phyloP scores from a whole-genome alignment of 2,329 filamentous ascomycete genomes.

The Pseudogymnoascus sp. region DNA sequence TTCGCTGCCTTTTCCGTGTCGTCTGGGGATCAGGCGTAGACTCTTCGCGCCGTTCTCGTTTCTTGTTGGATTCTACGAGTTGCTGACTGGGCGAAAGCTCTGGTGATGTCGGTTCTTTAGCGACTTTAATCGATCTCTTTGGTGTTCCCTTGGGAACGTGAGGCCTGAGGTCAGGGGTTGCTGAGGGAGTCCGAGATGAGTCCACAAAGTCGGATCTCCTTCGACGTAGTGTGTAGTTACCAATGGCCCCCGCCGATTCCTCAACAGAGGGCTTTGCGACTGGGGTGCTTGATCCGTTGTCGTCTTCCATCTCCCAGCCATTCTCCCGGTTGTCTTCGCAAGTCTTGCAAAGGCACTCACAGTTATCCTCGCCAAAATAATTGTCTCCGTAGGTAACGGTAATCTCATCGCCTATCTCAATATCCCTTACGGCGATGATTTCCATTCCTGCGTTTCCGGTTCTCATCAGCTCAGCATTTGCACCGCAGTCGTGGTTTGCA shows the following conservation, averaged over 20 bases:
- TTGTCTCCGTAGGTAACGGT: slow-evolving; percentile 93
- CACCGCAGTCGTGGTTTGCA: slow-evolving; percentile 92
- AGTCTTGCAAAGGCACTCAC: slow-evolving; percentile 84
- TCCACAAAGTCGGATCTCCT: slow-evolving; percentile 40
- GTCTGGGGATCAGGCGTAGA: slow-evolving; percentile 11
- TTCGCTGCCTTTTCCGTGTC: not conserved
- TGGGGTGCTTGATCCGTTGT: slow-evolving; percentile 23
- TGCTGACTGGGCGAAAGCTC: slow-evolving; percentile 21
- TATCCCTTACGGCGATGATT: slow-evolving; percentile 75
- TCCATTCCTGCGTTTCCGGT: slow-evolving; percentile 81
- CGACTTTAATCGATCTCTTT: slow-evolving; percentile 21
- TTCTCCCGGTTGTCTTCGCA: slow-evolving; percentile 72
- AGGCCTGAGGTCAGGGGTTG: slow-evolving; percentile 41
- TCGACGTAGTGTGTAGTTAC: slow-evolving; percentile 49
- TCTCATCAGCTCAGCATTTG: slow-evolving; percentile 82
- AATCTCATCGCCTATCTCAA: slow-evolving; percentile 84
- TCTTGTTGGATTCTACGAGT: slow-evolving; percentile 16
- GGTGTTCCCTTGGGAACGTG: slow-evolving; percentile 24
- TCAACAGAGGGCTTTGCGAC: slow-evolving; percentile 27
- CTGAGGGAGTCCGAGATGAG: slow-evolving; percentile 50
- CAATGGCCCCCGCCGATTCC: slow-evolving; percentile 17
- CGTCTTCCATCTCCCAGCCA: slow-evolving; percentile 65
- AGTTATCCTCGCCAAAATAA: slow-evolving; percentile 93
- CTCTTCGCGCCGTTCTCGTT: slow-evolving; percentile 21
- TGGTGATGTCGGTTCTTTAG: slow-evolving; percentile 18